Percentiles rank a stretch among this genome's conserved stretches.
These are phyloP conservation scores for Hyphopichia homilentoma DNA, from an alignment of 805 yeast genomes.

Conservation along the genomic window DNA sequence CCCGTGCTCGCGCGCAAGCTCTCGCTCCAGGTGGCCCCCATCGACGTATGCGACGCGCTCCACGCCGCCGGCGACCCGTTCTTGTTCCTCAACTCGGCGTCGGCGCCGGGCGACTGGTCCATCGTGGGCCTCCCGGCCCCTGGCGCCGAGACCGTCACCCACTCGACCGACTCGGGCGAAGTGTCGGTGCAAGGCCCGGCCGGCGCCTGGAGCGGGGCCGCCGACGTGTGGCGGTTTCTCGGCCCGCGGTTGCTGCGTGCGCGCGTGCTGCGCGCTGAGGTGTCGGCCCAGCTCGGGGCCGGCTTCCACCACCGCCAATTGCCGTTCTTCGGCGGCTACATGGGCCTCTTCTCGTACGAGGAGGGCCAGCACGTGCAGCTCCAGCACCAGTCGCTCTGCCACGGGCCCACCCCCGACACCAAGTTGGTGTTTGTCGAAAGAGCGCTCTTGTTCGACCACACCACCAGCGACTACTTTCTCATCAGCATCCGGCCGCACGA, in stretches of 20 bases:
- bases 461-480: constrained; percentile 42
- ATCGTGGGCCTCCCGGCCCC: constrained; percentile 69
- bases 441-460: constrained; percentile 53
- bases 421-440: constrained; percentile 70
- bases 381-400: constrained; percentile 29
- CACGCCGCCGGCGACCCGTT: constrained; percentile 41
- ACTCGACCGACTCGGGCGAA: constrained; percentile 48
- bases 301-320: constrained; percentile 28
- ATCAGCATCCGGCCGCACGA: constrained; percentile 46
- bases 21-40: constrained; percentile 22
- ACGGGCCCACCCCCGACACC: constrained; percentile 58
- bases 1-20: constrained; percentile 6
- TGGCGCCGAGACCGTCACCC: constrained; percentile 50
- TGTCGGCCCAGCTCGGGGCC: constrained; percentile 15
- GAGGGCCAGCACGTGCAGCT: constrained; percentile 57
- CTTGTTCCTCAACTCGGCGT: constrained; percentile 70
- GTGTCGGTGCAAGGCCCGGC: constrained; percentile 1
- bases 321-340: constrained; percentile 88
- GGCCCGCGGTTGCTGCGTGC: constrained; percentile 44
- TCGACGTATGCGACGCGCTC: constrained; percentile 52
- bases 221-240: constrained; percentile 55
- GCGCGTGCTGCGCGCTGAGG: constrained; percentile 25
- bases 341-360: constrained; percentile 87
- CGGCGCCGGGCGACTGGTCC: constrained; percentile 84
- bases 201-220: constrained; percentile 7